phyloP scores from a whole-genome alignment of 345 rosid species.

The Microcos paniculata region DNA sequence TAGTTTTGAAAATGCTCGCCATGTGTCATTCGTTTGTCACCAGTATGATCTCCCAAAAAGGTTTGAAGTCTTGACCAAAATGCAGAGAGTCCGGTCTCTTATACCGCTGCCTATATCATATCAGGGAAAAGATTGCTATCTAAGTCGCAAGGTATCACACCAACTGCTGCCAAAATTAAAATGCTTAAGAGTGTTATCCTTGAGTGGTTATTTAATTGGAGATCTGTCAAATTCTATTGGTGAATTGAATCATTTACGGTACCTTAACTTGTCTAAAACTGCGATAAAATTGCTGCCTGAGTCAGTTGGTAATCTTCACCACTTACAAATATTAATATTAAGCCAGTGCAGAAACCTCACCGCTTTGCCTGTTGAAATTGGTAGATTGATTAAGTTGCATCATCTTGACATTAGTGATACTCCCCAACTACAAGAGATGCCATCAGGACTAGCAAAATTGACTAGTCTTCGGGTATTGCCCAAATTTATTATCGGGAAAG shows the following conservation, averaged over 20 bases:
- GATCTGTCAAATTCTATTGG: constrained; percentile 22
- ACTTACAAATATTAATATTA: constrained; percentile 15
- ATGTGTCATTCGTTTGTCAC: constrained; percentile 15
- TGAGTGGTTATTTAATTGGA: constrained; percentile 6
- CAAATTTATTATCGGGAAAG: constrained; percentile 16
- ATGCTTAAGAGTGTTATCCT: constrained; percentile 19
- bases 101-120: background rate
- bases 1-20: constrained; percentile 8
- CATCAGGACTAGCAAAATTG: constrained; percentile 21
- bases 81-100: constrained; percentile 2
- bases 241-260: constrained; percentile 22
- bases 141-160: background rate
- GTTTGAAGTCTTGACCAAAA: constrained; percentile 8
- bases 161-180: constrained; percentile 16
- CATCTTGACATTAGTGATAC: constrained; percentile 21
- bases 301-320: constrained; percentile 11
- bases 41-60: background rate
- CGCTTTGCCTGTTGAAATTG: constrained; percentile 6
- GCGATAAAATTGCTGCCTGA: constrained; percentile 21
- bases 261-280: constrained; percentile 22
- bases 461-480: constrained; percentile 15
- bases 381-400: constrained; percentile 4
- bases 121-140: background rate
- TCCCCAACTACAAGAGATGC: constrained; percentile 23
- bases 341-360: background rate